These are phyloP conservation scores for Mortierella sp. DNA, from an alignment of 371 early-diverging fungal genomes.

Conservation along the genomic window DNA sequence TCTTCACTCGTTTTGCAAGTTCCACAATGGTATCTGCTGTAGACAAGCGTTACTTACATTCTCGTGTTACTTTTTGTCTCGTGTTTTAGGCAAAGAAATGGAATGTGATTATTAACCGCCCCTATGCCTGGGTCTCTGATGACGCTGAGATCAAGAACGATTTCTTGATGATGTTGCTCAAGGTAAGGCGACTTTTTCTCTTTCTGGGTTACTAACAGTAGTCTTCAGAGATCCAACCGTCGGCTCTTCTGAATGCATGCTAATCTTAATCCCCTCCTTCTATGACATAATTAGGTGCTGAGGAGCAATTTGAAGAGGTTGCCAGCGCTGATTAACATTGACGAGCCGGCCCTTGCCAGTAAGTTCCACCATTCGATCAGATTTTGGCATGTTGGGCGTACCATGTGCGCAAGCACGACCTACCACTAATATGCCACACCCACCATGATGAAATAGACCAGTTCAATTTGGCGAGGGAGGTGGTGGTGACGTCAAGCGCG, in stretches of 20 bases:
- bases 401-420: background rate
- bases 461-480: slow-evolving; percentile 48
- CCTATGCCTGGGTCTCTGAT: slow-evolving; percentile 53
- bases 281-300: slow-evolving; percentile 29
- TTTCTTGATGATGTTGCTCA: slow-evolving; percentile 56
- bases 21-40: background rate
- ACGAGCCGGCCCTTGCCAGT: slow-evolving; percentile 51
- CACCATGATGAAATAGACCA: slow-evolving; percentile 26
- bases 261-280: too few species aligned
- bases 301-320: slow-evolving; percentile 53
- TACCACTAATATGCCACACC: background rate
- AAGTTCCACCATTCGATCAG: background rate
- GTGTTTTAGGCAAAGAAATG: slow-evolving; percentile 35
- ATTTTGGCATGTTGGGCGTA: background rate
- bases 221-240: too few species aligned
- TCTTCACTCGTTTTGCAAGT: background rate
- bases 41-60: background rate
- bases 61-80: background rate
- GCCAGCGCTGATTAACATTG: slow-evolving; percentile 53
- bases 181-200: slow-evolving; percentile 17
- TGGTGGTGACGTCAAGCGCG: background rate
- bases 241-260: too few species aligned
- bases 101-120: slow-evolving; percentile 51
- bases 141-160: slow-evolving; percentile 48
- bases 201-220: too few species aligned